A percentile compares a stretch with the other conserved stretches of the same genome.
Evolutionary conservation across 1,139 yeast genomes (phyloP).

Genomic region (Kluyveromyces sp.): DNA sequence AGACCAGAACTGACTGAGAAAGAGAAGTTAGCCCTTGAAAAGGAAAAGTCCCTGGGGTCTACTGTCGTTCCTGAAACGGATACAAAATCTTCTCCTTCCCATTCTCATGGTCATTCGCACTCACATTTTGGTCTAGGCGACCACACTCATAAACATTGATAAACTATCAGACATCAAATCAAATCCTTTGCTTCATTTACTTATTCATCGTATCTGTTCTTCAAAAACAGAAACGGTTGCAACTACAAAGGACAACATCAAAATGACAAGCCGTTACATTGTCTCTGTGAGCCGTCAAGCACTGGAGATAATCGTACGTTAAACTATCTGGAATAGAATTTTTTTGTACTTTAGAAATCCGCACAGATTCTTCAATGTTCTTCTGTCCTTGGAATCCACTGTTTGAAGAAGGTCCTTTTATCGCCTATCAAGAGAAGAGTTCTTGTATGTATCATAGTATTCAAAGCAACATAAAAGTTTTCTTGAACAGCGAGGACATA

Average conservation of each 20-base stretch:
- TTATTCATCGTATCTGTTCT: background rate
- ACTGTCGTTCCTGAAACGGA: conserved; percentile 11
- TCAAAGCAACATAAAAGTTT: background rate
- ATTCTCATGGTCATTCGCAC: conserved; percentile 10
- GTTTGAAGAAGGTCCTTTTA: background rate
- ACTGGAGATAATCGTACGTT: background rate
- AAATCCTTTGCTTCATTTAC: background rate
- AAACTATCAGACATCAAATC: background rate
- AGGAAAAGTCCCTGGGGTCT: conserved; percentile 11
- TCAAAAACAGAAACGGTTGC: background rate
- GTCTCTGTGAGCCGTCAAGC: too few relatives aligned
- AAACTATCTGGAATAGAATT: conserved; percentile 6
- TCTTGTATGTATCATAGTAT: background rate
- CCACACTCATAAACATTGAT: conserved; percentile 14
- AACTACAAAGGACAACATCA: background rate
- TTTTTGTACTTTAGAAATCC: background rate
- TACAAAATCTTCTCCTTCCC: conserved; percentile 5
- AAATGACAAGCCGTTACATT: too few relatives aligned
- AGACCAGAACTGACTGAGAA: conserved; percentile 22
- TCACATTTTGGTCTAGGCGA: conserved; percentile 12
- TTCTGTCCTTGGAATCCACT: background rate
- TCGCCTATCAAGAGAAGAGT: background rate
- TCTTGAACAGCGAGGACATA: background rate
- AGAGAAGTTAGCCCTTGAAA: conserved; percentile 12
- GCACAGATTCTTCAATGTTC: background rate